Base-by-base conservation (phyloP, 305 asterid species). In the Coffea humblotiana region DNA sequence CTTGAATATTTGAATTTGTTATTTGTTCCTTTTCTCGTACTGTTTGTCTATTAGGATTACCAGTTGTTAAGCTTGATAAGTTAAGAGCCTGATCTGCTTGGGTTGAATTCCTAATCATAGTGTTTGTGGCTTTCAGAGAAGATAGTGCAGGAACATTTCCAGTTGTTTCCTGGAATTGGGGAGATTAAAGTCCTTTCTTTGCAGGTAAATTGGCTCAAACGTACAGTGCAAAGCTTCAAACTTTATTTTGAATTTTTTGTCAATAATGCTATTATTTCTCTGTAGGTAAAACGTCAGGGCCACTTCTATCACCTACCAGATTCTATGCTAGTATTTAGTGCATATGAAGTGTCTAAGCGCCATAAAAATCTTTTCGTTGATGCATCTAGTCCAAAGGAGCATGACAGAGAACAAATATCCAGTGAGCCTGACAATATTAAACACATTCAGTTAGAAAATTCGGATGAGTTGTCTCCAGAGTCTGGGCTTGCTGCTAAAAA, bases 231-330 rank as follows among this genome's bases (percentile, higher is more conserved):
- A 21, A 67, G 27, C 19, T 58, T 68, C 70, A 78, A 21, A 15
- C 54, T 72, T 8, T 79, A 77, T 49, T 64, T 40, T 83, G 29
- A 12, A 61, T 63, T 63, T 29, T 25, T 2, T 27, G 78, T 47
- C 65, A 43, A 35, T 3, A 18, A 71, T 54, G 32, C 23, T 69
- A 77, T 82, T 27, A 74, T 68, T 78, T 79, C 45, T 80, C 83
- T 45, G 3, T 82, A 94, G 98, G 95, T 89, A 37, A 87, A 86
- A 80, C 91, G 90, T n/a, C 83, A 77, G 65, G 84, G 88, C 21
- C 74, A 63, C 25, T 89, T 86, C 72, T 94, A 94, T 86, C 86
- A 85, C 81, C 83, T 94, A 51, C 87, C 96, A 0, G 97, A 91
- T 60, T 47, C 69, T 56, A 89, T 94, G 93, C 86, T 83, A 77